phyloP scores from a whole-genome alignment of 1,284 basidiomycete genomes.

The Heterobasidion occidentale region DNA sequence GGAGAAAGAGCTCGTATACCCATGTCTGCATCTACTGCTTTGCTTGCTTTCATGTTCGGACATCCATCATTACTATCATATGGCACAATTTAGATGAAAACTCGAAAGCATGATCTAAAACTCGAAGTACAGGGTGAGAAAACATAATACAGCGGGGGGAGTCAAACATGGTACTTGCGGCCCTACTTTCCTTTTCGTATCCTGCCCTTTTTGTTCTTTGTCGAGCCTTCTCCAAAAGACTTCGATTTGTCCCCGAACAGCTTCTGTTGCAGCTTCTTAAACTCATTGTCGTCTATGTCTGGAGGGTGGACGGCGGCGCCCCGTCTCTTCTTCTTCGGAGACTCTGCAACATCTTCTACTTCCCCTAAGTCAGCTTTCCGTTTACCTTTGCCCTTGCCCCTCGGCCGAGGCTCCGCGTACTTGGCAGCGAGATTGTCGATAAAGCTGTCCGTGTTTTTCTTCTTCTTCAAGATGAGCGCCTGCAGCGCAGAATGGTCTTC shows the following conservation, averaged over 20 bases:
- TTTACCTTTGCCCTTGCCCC: constrained; percentile 33
- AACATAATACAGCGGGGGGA: too few species aligned
- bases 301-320: constrained; percentile 32
- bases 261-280: constrained; percentile 54
- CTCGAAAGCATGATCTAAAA: background rate
- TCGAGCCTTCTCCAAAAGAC: constrained; percentile 14
- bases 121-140: background rate
- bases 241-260: constrained; percentile 40
- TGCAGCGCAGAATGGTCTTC: constrained; percentile 68
- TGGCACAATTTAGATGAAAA: background rate
- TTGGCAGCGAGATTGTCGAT: constrained; percentile 79
- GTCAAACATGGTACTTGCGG: too few species aligned
- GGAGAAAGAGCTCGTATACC: background rate
- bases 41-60: background rate
- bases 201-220: constrained; percentile 28
- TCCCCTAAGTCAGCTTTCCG: constrained; percentile 32
- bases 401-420: constrained; percentile 49
- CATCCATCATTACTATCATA: background rate
- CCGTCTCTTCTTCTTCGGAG: constrained; percentile 45
- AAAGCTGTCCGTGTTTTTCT: constrained; percentile 65
- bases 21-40: constrained; percentile 6
- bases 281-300: constrained; percentile 65
- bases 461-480: constrained; percentile 75
- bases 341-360: constrained; percentile 28
- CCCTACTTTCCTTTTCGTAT: constrained; percentile 12